phyloP scores from a whole-genome alignment of 768 basidiomycete genomes.

The Arthromyces matolae region DNA sequence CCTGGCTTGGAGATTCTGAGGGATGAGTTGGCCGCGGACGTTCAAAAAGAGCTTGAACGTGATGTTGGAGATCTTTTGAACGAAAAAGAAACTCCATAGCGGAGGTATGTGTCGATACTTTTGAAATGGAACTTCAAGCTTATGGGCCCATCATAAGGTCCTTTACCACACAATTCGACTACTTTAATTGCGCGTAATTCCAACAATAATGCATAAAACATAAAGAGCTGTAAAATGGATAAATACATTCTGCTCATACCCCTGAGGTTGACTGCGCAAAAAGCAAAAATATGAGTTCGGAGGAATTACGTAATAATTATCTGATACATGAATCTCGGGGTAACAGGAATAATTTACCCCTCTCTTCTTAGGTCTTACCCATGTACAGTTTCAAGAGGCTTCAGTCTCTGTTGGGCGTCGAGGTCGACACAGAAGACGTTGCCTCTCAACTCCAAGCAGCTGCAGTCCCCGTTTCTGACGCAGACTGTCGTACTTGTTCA shows the following conservation, averaged over 20 bases:
- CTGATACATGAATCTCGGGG: slow-evolving; percentile 19
- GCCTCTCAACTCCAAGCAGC: slow-evolving; percentile 51
- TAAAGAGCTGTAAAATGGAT: neutral
- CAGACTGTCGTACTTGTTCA: slow-evolving; percentile 70
- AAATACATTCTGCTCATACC: neutral
- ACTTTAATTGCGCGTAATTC: no score
- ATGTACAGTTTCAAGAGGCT: slow-evolving; percentile 41
- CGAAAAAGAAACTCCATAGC: neutral
- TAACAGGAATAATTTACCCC: neutral
- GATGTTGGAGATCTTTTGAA: neutral
- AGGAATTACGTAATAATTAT: slow-evolving; percentile 26
- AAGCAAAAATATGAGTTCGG: no score
- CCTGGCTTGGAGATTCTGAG: slow-evolving; percentile 48
- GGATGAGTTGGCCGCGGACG: slow-evolving; percentile 25
- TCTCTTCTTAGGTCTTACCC: slow-evolving; percentile 12
- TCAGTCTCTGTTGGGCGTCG: slow-evolving; percentile 37
- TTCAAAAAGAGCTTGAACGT: neutral
- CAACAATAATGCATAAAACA: neutral
- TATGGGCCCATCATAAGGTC: no score
- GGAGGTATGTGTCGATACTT: neutral
- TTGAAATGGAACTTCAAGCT: no score
- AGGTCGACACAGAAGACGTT: slow-evolving; percentile 36
- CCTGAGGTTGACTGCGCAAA: slow-evolving; percentile 24
- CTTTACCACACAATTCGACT: no score
- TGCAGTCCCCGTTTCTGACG: slow-evolving; percentile 60